phyloP scores from a whole-genome alignment of 2,329 filamentous ascomycete species.

The Pseudopyricularia javanii region DNA sequence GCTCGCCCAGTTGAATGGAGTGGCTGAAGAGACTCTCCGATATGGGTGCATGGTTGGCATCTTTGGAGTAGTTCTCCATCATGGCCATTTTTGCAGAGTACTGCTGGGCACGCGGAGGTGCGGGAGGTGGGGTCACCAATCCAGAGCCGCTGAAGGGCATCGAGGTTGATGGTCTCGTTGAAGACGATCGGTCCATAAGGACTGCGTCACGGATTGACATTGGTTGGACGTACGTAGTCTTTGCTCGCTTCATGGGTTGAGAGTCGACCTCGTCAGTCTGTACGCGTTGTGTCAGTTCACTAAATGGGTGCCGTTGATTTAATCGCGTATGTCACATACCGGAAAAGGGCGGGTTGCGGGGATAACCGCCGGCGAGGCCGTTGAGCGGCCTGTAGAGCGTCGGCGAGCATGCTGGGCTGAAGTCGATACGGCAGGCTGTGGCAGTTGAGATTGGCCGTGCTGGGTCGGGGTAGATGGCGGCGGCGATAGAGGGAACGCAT shows the following conservation, averaged over 20 bases:
- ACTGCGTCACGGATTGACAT: not conserved
- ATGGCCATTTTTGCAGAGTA: not conserved
- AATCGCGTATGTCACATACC: not conserved
- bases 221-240: constrained; percentile 1
- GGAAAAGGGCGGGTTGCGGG: not conserved
- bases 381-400: not conserved
- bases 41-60: not conserved
- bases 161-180: not conserved
- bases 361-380: not conserved
- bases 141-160: constrained; percentile 3
- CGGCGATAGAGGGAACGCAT: not conserved
- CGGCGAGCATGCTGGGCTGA: not conserved
- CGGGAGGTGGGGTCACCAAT: constrained; percentile 1
- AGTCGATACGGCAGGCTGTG: not conserved
- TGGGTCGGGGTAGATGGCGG: not conserved
- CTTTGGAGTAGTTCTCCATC: not conserved
- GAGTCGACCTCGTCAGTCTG: not conserved
- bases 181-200: constrained; percentile 1
- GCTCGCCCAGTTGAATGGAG: not conserved
- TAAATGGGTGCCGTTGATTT: too few species aligned
- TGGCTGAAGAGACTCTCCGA: not conserved
- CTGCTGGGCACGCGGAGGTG: not conserved
- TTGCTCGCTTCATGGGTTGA: constrained; percentile 5
- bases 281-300: not conserved
- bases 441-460: not conserved